These are phyloP conservation scores for Mycena venus DNA, from an alignment of 768 basidiomycete species.

Conservation along the genomic window DNA sequence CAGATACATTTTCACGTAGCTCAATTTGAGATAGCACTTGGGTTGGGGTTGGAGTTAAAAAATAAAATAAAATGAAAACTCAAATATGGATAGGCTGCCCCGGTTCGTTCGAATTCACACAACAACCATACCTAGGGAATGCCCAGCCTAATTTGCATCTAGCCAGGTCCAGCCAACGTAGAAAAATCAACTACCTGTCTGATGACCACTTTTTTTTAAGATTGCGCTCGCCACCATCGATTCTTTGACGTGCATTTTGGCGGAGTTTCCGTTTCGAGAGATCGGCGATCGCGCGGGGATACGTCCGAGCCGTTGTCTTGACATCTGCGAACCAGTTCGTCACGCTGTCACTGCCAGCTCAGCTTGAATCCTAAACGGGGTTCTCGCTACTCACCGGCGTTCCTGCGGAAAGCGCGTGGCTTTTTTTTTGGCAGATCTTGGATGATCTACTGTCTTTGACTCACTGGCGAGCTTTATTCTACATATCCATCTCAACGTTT, in stretches of 20 bases:
- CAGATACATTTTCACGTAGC: no score
- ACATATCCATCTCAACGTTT: neutral
- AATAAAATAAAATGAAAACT: neutral
- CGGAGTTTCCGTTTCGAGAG: constrained; percentile 11
- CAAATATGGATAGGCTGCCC: no score
- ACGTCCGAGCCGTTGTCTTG: neutral
- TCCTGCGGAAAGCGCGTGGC: constrained; percentile 9
- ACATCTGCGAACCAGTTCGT: neutral
- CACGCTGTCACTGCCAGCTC: neutral
- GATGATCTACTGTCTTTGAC: neutral
- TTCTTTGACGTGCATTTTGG: no score
- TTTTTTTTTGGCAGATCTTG: constrained; percentile 7
- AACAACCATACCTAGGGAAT: no score
- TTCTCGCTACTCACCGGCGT: neutral
- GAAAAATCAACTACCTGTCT: neutral
- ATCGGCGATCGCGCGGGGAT: neutral
- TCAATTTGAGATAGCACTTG: no score
- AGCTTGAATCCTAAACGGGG: neutral
- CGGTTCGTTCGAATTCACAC: no score
- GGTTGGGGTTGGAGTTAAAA: no score
- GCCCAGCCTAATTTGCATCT: no score
- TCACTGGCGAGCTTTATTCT: neutral
- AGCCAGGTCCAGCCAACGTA: neutral
- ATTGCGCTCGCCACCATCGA: no score
- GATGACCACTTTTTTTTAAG: neutral